Evolutionary conservation across 1,139 yeast genomes (phyloP), one percentile per base, ranked within the genome.

Genomic region (Geotrichum histeridarum): DNA sequence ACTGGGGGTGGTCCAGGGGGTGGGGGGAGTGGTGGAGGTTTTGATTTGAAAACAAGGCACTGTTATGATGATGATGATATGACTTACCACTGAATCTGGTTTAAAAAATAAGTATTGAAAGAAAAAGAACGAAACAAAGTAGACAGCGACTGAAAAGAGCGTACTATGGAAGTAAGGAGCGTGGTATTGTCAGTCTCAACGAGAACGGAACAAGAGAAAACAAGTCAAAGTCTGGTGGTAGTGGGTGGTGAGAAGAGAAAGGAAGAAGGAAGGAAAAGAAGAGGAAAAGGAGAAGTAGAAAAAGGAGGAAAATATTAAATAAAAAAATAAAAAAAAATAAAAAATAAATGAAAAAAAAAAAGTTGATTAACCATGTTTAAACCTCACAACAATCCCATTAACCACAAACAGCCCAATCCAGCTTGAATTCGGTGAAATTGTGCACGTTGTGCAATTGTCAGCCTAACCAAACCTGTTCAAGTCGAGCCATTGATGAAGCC

Each of bases 191-290:
- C 27, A 22, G 27, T 22, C 27, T 22, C 27, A 22, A 22, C 27
- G 27, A 22, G 27, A 42, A 48, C 42, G 27, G 27, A 22, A 22
- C 27, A 50, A 36, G 43, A 39, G 38, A 38, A 52, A 50, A 48
- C 42, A 44, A 47, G 51, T 46, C 48, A 49, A 47, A 42, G 54
- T 36, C n/a, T 14, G 27, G 42, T 31, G 32, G 33, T 35, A 32
- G 31, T 11, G 32, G 47, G 22, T 14, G 46, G 36, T 36, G 22
- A 22, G 36, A 15, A 48, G 31, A n/a, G 17, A 32, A 17, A 39
- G 32, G 17, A 44, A 9, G 22, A 50, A 41, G 44, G 22, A 50
- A 41, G 38, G 30, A 49, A 42, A 31, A 31, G 33, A 42, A 41
- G 42, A 39, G 42, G 11, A 48, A 50, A 30, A 22, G 17, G 30